Percentiles rank a stretch among this genome's conserved stretches.
Evolutionary conservation across 2,329 filamentous ascomycete genomes (phyloP).

Genomic region (Pseudopithomyces chartarum): DNA sequence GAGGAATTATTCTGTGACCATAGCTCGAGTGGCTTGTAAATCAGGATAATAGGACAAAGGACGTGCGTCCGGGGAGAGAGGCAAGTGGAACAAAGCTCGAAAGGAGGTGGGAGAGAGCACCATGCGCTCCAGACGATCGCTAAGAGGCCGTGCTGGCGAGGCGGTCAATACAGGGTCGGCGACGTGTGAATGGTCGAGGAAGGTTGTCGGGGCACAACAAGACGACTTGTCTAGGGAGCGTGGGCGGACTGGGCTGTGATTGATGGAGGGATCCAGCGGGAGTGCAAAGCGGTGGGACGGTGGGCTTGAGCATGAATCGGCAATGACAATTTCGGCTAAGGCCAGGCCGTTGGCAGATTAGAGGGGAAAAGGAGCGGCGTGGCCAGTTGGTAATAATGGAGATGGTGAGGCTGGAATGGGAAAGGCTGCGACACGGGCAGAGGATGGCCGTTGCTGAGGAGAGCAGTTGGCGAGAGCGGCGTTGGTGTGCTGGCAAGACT

Average conservation of each 20-base stretch:
- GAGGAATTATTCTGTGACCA: slow-evolving; percentile 46
- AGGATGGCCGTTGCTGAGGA: slow-evolving; percentile 45
- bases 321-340: slow-evolving; percentile 37
- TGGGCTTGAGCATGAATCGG: slow-evolving; percentile 45
- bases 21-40: slow-evolving; percentile 44
- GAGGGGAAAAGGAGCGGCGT: slow-evolving; percentile 39
- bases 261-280: slow-evolving; percentile 33
- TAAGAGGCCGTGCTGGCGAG: slow-evolving; percentile 11
- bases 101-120: slow-evolving; percentile 29
- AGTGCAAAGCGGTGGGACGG: slow-evolving; percentile 28
- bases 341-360: slow-evolving; percentile 43
- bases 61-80: slow-evolving; percentile 42
- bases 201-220: slow-evolving; percentile 19
- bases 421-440: slow-evolving; percentile 35
- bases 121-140: slow-evolving; percentile 13
- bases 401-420: slow-evolving; percentile 35
- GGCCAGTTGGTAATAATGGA: slow-evolving; percentile 43
- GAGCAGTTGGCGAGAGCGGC: slow-evolving; percentile 41
- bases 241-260: slow-evolving; percentile 28
- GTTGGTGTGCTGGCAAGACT: slow-evolving; percentile 41
- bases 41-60: slow-evolving; percentile 39
- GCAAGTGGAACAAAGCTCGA: slow-evolving; percentile 38
- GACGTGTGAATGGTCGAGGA: slow-evolving; percentile 27
- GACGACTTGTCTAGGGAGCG: slow-evolving; percentile 21
- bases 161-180: slow-evolving; percentile 30